These are phyloP conservation scores for Pterocarpus macrocarpus DNA, from an alignment of 306 rosid species.

Conservation along the genomic window DNA sequence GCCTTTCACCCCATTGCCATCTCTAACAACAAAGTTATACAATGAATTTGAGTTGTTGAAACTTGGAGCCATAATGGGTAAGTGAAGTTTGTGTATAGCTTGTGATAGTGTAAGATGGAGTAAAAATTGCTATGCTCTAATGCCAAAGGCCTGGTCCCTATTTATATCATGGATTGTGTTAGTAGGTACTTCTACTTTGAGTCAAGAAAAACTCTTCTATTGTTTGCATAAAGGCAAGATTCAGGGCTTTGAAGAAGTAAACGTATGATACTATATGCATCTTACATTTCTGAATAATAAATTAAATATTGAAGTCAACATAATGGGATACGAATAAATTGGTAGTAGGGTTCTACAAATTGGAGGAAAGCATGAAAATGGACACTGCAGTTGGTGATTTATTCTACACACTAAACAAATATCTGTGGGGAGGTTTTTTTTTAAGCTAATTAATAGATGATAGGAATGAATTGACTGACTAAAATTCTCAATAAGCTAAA, in stretches of 20 bases:
- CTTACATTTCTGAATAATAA: not conserved
- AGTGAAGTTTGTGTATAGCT: too few species aligned
- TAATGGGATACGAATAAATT: not conserved
- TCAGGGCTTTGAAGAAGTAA: constrained; percentile 21
- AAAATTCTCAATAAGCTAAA: not conserved
- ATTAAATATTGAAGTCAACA: not conserved
- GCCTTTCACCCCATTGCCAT: constrained; percentile 76
- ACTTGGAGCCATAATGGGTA: constrained; percentile 49
- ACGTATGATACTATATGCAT: not conserved
- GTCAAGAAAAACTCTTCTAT: not conserved
- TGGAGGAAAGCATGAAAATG: constrained; percentile 17
- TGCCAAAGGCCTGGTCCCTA: not conserved
- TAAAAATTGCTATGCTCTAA: not conserved
- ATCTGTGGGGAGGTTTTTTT: too few species aligned
- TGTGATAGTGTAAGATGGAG: too few species aligned
- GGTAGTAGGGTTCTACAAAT: not conserved
- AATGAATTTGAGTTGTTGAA: constrained; percentile 50
- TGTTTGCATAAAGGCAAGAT: constrained; percentile 1
- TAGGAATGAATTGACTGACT: not conserved
- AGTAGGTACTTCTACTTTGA: not conserved
- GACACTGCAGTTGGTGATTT: constrained; percentile 13
- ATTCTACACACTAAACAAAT: not conserved
- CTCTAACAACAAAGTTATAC: constrained; percentile 62
- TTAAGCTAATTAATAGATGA: not conserved
- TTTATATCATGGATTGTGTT: constrained; percentile 2